Base-by-base conservation (phyloP, 2,329 filamentous ascomycete species). In the Calonectria pseudoreteaudii region DNA sequence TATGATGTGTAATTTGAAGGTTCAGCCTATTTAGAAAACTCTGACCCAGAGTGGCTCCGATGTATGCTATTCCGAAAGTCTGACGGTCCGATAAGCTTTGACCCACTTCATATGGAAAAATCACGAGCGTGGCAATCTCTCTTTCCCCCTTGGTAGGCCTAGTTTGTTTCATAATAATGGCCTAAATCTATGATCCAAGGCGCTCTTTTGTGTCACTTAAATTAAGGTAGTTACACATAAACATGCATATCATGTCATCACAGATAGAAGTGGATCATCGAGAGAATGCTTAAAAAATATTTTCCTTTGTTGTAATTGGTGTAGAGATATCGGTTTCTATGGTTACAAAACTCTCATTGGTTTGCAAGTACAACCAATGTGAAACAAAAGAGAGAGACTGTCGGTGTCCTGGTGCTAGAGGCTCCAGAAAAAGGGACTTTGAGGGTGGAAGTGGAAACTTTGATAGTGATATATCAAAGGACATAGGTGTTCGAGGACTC, bases 401-500 rank as follows among this genome's bases (percentile, higher is more conserved):
- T 62, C 56, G 38, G 23, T 62, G 11, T 41, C 38, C 56, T 10
- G 20, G 34, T 18, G 56, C 16, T 11, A 28, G 8, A 28, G 56
- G 23, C 23, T 62, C 56, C 11, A 41, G 16, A 4, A 41, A 26
- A 62, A 62, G 36, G 5, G 56, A 26, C 36, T 38, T 36, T 6
- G 56, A 41, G 16, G 56, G 56, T 20, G 56, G 56, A 20, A 62
- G 56, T 20, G 56, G 56, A 10, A 62, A 62, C 36, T 62, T 62
- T 28, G 56, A 62, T 62, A 62, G 56, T 41, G 56, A 62, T 41
- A 62, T 34, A 62, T 62, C 56, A 38, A 62, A 62, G 10, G 56
- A 62, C 5, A 62, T 16, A 10, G 56, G 56, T 16, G 56, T 62
- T 9, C 36, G 56, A 62, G 56, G 56, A 26, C 56, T 62, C 16